Evolutionary conservation across 352 stramenopile species (phyloP).

Genomic region (Phytopythium mirpurense): DNA sequence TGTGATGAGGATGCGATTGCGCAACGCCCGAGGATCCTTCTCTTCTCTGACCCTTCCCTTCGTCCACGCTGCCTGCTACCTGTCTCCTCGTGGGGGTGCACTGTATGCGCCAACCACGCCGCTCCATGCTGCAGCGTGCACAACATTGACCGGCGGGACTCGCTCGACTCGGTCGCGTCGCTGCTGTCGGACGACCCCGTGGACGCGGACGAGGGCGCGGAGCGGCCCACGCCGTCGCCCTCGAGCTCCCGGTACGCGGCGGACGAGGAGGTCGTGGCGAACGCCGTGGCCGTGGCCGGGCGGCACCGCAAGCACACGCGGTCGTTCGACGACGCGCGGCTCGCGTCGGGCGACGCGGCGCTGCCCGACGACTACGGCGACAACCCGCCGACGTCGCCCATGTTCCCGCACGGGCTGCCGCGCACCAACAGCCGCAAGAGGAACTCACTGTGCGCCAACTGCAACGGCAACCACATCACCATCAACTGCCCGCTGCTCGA

Average conservation of each 20-base stretch:
- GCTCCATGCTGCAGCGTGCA: conserved; percentile 35
- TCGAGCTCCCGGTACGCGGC: too few species aligned
- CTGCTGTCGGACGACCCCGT: conserved; percentile 29
- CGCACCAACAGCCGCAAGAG: conserved; percentile 58
- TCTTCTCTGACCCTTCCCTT: background rate
- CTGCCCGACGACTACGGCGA: conserved; percentile 6
- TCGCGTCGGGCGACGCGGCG: conserved; percentile 15
- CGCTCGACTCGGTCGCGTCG: conserved; percentile 40
- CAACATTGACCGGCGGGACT: conserved; percentile 66
- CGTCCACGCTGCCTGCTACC: too few species aligned
- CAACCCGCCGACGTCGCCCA: conserved; percentile 13
- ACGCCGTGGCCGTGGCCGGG: conserved; percentile 32
- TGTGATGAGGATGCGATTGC: too few species aligned
- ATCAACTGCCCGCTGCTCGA: conserved; percentile 72
- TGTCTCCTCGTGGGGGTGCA: too few species aligned
- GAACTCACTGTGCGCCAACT: conserved; percentile 69
- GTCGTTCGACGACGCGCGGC: conserved; percentile 26
- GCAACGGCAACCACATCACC: conserved; percentile 78
- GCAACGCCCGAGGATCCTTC: conserved; percentile 11
- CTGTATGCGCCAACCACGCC: too few species aligned
- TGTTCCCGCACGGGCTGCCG: conserved; percentile 33
- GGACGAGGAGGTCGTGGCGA: conserved; percentile 36
- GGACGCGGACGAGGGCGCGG: background rate
- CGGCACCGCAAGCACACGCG: conserved; percentile 35
- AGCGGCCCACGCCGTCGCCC: background rate